Evolutionary conservation across 148 eudicot genomes (phyloP).

Genomic region (Polygonum maritimum): DNA sequence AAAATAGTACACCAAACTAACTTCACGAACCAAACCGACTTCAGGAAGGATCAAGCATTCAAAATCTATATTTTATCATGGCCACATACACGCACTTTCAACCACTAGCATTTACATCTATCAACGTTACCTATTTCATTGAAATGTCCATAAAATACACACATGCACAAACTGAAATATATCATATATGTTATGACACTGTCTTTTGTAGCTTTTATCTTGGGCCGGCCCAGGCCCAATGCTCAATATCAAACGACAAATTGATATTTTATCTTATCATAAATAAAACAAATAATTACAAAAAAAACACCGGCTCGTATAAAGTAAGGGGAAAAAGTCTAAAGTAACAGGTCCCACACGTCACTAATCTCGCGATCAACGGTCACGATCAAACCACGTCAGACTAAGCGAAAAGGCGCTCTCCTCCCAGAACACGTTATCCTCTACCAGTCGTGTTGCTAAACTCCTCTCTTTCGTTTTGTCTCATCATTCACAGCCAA

Average conservation of each 20-base stretch:
- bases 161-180: neutral
- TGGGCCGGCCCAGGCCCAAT: too few relatives aligned
- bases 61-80: neutral
- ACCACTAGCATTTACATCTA: neutral
- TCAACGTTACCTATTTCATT: neutral
- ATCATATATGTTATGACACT: too few relatives aligned
- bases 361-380: neutral
- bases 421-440: neutral
- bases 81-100: too few relatives aligned
- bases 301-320: neutral
- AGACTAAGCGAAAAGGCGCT: neutral
- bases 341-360: neutral
- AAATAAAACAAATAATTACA: too few relatives aligned
- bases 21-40: neutral
- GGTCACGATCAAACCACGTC: neutral
- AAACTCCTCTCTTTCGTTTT: neutral
- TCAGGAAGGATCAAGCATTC: neutral
- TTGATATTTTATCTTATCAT: too few relatives aligned
- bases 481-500: neutral
- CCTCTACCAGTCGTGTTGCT: neutral
- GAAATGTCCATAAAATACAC: too few relatives aligned
- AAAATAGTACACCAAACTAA: too few relatives aligned
- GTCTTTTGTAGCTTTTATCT: too few relatives aligned
- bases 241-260: too few relatives aligned
- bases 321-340: neutral